phyloP scores from a whole-genome alignment of 176 grass and related monocot genomes.

The Triticum monococcum region DNA sequence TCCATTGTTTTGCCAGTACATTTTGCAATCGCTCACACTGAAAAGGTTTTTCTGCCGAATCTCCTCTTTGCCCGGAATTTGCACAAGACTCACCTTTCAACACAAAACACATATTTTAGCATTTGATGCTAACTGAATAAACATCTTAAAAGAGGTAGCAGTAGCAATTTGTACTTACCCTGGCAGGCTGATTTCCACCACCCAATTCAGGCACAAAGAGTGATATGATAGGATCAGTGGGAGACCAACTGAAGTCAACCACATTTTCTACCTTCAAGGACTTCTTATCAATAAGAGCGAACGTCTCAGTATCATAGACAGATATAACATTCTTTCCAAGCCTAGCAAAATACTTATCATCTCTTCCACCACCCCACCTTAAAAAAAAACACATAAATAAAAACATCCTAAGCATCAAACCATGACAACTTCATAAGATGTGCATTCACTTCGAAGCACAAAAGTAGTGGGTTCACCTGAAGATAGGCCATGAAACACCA shows the following conservation, averaged over 20 bases:
- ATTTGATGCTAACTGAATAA: background rate
- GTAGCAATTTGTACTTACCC: slow-evolving; percentile 43
- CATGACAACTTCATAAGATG: background rate
- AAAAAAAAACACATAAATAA: background rate
- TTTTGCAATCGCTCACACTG: slow-evolving; percentile 75
- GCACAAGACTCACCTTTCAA: slow-evolving; percentile 77
- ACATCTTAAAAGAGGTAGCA: background rate
- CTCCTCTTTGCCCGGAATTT: slow-evolving; percentile 84
- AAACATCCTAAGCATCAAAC: slow-evolving; percentile 10
- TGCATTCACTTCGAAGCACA: background rate
- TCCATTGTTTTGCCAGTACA: slow-evolving; percentile 90
- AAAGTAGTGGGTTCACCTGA: slow-evolving; percentile 41
- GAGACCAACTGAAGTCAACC: slow-evolving; percentile 83
- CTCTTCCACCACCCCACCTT: slow-evolving; percentile 89
- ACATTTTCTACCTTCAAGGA: slow-evolving; percentile 90
- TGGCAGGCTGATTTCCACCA: slow-evolving; percentile 89
- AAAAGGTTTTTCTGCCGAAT: slow-evolving; percentile 89
- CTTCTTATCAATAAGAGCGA: slow-evolving; percentile 66
- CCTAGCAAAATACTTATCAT: slow-evolving; percentile 94
- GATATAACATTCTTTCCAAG: slow-evolving; percentile 85
- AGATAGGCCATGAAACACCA: slow-evolving; percentile 24
- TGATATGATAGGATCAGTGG: slow-evolving; percentile 71
- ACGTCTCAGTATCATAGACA: slow-evolving; percentile 82
- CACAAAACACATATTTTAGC: slow-evolving; percentile 11
- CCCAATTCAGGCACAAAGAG: slow-evolving; percentile 86